A percentile compares a stretch with the other conserved stretches of the same genome.
Conservation (phyloP, 495 filamentous ascomycete species). For the Neurospora tetraspora region DNA sequence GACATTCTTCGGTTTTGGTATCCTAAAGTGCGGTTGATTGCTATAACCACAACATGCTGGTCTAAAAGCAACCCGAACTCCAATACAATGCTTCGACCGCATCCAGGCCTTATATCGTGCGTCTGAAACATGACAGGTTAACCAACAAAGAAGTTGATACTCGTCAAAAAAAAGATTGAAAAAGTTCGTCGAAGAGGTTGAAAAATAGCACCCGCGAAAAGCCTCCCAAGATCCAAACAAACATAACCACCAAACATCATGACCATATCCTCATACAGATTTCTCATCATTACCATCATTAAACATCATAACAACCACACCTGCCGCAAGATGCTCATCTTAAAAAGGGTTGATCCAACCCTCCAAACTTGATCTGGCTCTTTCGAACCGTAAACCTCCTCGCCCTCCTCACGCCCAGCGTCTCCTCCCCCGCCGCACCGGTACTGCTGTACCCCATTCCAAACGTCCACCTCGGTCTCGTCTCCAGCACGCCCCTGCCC, state of each 20-base stretch:
- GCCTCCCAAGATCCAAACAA: neutral
- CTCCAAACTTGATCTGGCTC: constrained; percentile 16
- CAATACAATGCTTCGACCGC: neutral
- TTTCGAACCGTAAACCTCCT: constrained; percentile 33
- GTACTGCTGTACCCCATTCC: constrained; percentile 11
- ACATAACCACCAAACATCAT: neutral
- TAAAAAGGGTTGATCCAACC: neutral
- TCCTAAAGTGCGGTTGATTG: neutral
- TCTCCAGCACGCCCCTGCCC: constrained; percentile 18
- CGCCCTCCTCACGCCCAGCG: constrained; percentile 27
- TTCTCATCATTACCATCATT: neutral
- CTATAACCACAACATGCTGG: neutral
- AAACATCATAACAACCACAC: neutral
- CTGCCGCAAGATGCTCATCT: neutral
- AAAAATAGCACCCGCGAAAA: neutral
- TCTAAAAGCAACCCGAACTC: neutral
- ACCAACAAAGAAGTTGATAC: neutral
- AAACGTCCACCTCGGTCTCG: constrained; percentile 29
- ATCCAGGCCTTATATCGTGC: neutral
- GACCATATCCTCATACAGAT: neutral
- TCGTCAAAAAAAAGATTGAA: neutral
- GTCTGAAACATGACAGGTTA: neutral
- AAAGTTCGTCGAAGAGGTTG: neutral
- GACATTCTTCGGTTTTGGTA: neutral
- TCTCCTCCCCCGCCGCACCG: constrained; percentile 12